Percentiles rank a stretch among this genome's conserved stretches.
Evolutionary conservation across 352 stramenopile species (phyloP).

Genomic region (Phytophthora citrophthora): DNA sequence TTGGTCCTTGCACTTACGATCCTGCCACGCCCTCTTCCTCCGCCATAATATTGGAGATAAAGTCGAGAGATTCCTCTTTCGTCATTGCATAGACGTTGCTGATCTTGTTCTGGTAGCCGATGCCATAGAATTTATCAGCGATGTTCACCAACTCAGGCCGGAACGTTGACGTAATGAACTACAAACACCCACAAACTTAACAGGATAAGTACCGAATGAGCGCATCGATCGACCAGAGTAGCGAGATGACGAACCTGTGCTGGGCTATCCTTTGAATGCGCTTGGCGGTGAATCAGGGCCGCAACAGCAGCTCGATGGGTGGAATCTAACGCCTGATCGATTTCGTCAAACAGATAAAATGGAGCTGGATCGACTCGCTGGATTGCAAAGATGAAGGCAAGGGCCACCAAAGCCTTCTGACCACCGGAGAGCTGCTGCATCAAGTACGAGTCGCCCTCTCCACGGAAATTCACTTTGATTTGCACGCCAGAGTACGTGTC

Average conservation of each 20-base stretch:
- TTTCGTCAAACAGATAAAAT: conserved; percentile 99
- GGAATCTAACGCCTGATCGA: conserved; percentile 99
- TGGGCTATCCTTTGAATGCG: conserved; percentile 93
- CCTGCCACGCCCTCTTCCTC: conserved; percentile 81
- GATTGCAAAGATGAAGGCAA: conserved; percentile 99
- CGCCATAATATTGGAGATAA: conserved; percentile 94
- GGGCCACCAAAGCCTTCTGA: conserved; percentile 98
- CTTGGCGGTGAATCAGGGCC: conserved; percentile 96
- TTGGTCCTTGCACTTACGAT: conserved; percentile 15
- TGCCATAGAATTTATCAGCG: conserved; percentile 97
- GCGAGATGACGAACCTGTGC: conserved; percentile 87
- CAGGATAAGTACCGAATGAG: conserved; percentile 6
- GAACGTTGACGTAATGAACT: conserved; percentile 99
- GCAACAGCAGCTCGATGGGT: conserved; percentile 97
- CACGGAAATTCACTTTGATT: conserved; percentile 98
- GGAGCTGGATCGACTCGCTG: conserved; percentile 98
- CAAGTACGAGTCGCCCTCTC: conserved; percentile 95
- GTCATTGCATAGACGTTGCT: conserved; percentile 93
- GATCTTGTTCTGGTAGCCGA: conserved; percentile 99
- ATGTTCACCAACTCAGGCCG: conserved; percentile 98
- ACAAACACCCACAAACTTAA: conserved; percentile 9
- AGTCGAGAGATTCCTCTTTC: conserved; percentile 97
- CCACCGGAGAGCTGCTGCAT: conserved; percentile 99
- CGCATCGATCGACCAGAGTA: not conserved
- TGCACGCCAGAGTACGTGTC: conserved; percentile 97